phyloP scores from a whole-genome alignment of 2,329 filamentous ascomycete genomes.

The Drechslera avenae region DNA sequence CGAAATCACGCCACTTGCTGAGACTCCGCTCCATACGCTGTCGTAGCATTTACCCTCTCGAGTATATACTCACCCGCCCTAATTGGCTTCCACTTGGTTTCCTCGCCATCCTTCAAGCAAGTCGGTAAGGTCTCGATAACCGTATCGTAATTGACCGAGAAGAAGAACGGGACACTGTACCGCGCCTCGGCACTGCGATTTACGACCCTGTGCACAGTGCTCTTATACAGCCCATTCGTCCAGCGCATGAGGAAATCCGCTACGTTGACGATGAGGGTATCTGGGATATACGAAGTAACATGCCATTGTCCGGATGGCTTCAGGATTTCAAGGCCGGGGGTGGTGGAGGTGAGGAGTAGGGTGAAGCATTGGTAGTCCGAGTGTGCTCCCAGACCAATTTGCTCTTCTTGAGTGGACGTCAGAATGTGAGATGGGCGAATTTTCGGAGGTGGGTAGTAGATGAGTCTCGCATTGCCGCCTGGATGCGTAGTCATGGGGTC shows the following conservation, averaged over 20 bases:
- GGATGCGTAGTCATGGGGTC: slow-evolving; percentile 50
- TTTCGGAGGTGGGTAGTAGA: slow-evolving; percentile 48
- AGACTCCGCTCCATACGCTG: slow-evolving; percentile 38
- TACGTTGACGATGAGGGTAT: slow-evolving; percentile 59
- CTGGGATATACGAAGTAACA: slow-evolving; percentile 46
- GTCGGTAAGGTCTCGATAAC: slow-evolving; percentile 48
- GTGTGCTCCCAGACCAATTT: slow-evolving; percentile 49
- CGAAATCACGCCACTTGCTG: not conserved
- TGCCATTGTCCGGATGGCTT: slow-evolving; percentile 40
- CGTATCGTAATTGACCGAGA: slow-evolving; percentile 51
- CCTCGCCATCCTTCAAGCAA: slow-evolving; percentile 42
- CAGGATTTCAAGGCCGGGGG: slow-evolving; percentile 43
- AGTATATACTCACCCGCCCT: slow-evolving; percentile 49
- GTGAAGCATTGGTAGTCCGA: slow-evolving; percentile 46
- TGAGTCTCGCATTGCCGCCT: slow-evolving; percentile 48
- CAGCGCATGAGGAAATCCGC: slow-evolving; percentile 59
- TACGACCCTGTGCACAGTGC: slow-evolving; percentile 57
- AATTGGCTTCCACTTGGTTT: slow-evolving; percentile 44
- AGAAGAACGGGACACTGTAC: slow-evolving; percentile 57
- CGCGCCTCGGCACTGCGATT: slow-evolving; percentile 49
- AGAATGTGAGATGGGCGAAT: slow-evolving; percentile 13
- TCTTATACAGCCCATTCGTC: slow-evolving; percentile 57
- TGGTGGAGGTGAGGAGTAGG: slow-evolving; percentile 36
- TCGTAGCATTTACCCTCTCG: slow-evolving; percentile 44
- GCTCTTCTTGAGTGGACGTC: slow-evolving; percentile 19